Base-by-base conservation (phyloP, 768 basidiomycete species). In the Boletus bicolor region DNA sequence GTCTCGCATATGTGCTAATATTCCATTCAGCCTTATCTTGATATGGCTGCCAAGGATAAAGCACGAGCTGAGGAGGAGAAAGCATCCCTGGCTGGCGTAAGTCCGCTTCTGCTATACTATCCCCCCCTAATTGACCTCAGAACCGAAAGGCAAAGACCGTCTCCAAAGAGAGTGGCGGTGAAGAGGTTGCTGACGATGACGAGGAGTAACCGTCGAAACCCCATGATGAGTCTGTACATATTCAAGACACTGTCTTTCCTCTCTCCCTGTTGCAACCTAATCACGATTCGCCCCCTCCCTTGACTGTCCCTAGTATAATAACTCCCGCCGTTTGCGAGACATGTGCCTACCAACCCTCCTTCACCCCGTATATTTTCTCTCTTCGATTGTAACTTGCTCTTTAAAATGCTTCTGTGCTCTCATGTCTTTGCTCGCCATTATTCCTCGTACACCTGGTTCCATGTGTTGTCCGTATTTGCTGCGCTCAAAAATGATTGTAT, bases 21-120 rank as follows among this genome's bases (percentile, higher is more conserved):
- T 28, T 65, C 51, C 58, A 7, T 56, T 32, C 58, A 95, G 93
- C 93, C 93, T 15, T 98, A 96, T 77, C 64, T 88, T 56, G 89
- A 93, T 52, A 83, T 88, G 72, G 95, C 96, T 45, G 83, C 86
- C 39, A 79, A 81, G 53, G 95, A 98, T 76, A 98, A 97, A 80
- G 70, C 77, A 56, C 83, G 95, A 50, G 92, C 91, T 32, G 93
- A 93, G 64, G 80, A 85, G 54, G 91, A 93, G 72, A 91, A 91
- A 71, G 72, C 73, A 46, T 72, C 70, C 5, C 64, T 77, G 65
- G 68, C 77, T 44, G 37, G 57, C 2, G 79, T 80, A 54, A 53
- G 77, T 72, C 49, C 48, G 5, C 42, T 38, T 56, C 7, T 26
- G 12, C 1, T 44, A n/a, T 19, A 4, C 14, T 26, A 8, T 15